Evolutionary conservation across 345 rosid species (phyloP), one percentile per base, ranked within the genome.

Genomic region (Eucalyptus virginea): DNA sequence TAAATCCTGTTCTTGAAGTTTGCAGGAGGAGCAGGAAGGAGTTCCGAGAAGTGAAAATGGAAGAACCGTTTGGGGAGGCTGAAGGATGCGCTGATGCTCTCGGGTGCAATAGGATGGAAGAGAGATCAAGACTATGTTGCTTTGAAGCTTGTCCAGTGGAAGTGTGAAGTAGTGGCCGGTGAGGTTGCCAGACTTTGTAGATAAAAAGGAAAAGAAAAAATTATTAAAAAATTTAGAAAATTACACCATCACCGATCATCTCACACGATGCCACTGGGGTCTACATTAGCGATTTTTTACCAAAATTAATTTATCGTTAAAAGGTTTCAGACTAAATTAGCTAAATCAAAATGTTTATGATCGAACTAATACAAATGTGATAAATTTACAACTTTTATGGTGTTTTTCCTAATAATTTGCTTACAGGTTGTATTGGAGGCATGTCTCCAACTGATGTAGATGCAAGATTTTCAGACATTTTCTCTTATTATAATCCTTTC

Each of bases 251-350:
- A 26, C 6, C 4, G 4, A 4, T 6, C 7, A 0, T 60, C 67
- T 30, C 28, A 26, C 67, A 6, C 6, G 4, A 14, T 30, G 11
- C 6, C 3, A 1, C 0, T 1, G 0, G n/a, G 4, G 0, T 26
- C 15, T 14, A 60, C 0, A 7, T 58, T 11, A 26, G 15, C n/a
- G 1, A 26, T 58, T 58, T 58, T 11, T 23, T 5, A 3, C 47
- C 47, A 45, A 45, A 45, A 45, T 45, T 3, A 9, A 9, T 45
- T 45, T 8, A 45, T 45, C 2, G 47, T 45, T 45, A 45, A 45
- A 9, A 45, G 1, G 3, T 45, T 45, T 45, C 47, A 45, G 9
- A 45, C 47, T 45, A 45, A 45, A 9, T 45, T 45, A 9, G 9
- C 11, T 45, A 45, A 45, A 45, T 45, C 47, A 40, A 45, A 45